Evolutionary conservation across 2,329 filamentous ascomycete genomes (phyloP), one percentile per base, ranked within the genome.

Genomic region (Thyridium curvatum): DNA sequence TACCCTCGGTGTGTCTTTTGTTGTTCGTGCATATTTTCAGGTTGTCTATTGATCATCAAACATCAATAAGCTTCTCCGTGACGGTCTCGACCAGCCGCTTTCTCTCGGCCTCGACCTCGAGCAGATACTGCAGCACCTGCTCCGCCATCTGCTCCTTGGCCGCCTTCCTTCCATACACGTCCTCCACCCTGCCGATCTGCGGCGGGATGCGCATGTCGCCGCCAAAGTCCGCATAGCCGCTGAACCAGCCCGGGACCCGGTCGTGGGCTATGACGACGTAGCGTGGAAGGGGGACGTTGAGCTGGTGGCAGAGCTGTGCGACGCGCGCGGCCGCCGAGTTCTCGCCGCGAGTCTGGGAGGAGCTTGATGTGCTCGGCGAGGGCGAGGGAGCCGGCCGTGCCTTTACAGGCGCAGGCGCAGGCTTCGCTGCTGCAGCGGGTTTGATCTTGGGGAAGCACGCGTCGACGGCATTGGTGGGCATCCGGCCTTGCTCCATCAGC

Each of bases 141-240:
- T 62, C 56, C 0, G 69, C 66, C 4, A 74, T 50, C 39, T 50
- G 52, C 42, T 64, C 54, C 46, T 53, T 64, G 1, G 66, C 56
- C 9, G 51, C 42, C 32, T 52, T 56, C 46, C 56, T 60, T 3
- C 62, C 58, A 4, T 52, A 50, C 8, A 66, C 50, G 5, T 56
- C 49, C 1, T 31, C 38, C 4, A 72, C 60, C 6, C 46, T 21
- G 3, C 62, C 62, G 1, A 68, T 36, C 3, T 45, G 48, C 1
- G 46, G 37, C 1, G 66, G 63, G 6, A 65, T 45, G 2, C 42
- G 43, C 2, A 42, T 43, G 17, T 54, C 52, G 13, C 51, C 41
- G n/a, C 48, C 48, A 39, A 66, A 68, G 37, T 56, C 43, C 10
- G 61, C 49, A 13, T 45, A 44, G 1, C 66, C 71, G 32, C 47